Evolutionary conservation across 495 filamentous ascomycete genomes (phyloP).

Genomic region (Penicillium psychrofluorescens): DNA sequence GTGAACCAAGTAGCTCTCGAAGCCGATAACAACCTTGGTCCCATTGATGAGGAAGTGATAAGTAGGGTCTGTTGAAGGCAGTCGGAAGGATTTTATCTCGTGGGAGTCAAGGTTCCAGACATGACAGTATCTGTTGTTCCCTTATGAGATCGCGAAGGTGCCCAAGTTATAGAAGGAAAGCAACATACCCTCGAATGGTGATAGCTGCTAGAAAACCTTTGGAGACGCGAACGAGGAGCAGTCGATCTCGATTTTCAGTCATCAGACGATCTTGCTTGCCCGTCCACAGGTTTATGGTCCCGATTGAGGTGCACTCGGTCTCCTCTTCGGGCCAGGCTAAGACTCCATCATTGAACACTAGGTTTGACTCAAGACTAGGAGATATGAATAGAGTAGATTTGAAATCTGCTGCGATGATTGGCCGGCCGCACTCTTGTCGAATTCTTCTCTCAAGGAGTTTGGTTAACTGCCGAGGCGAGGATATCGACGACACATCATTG

Average conservation of each 20-base stretch:
- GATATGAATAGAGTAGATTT: not conserved
- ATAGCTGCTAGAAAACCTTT: slow-evolving; percentile 16
- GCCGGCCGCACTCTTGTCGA: slow-evolving; percentile 15
- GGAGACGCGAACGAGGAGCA: slow-evolving; percentile 13
- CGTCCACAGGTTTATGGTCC: slow-evolving; percentile 10
- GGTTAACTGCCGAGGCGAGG: slow-evolving; percentile 2
- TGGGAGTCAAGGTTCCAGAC: slow-evolving; percentile 21
- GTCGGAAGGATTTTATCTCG: slow-evolving; percentile 13
- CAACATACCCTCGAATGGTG: slow-evolving; percentile 18
- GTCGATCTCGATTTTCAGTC: slow-evolving; percentile 22
- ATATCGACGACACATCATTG: not conserved
- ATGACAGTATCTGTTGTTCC: slow-evolving; percentile 16
- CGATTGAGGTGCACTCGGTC: slow-evolving; percentile 1
- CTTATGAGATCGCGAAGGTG: no score
- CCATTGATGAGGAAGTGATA: slow-evolving; percentile 7
- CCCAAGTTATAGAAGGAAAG: no score
- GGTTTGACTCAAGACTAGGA: not conserved
- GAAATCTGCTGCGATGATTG: not conserved
- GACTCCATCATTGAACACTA: slow-evolving; percentile 18
- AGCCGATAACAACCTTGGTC: slow-evolving; percentile 13
- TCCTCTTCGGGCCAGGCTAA: slow-evolving; percentile 13
- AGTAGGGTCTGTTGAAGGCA: slow-evolving; percentile 8
- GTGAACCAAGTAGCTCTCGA: slow-evolving; percentile 10
- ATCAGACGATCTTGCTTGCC: slow-evolving; percentile 4
- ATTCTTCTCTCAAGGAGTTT: slow-evolving; percentile 12